Conservation (phyloP, 495 filamentous ascomycete species). For the Podospora pseudocomata region DNA sequence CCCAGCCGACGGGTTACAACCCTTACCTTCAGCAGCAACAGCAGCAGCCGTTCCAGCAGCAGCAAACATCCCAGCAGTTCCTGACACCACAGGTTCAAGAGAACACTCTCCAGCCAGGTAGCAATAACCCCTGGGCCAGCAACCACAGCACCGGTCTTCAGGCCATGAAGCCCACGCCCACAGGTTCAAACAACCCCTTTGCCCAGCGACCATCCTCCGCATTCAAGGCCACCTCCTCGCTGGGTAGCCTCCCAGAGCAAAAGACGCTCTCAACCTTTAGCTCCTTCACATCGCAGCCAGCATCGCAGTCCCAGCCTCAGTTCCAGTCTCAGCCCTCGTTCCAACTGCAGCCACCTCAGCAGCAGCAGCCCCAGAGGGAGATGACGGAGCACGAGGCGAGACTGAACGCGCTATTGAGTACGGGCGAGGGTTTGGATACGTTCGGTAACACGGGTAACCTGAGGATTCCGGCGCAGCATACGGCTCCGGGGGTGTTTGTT, state of each 20-base stretch:
- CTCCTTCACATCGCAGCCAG: constrained; percentile 11
- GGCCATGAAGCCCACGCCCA: constrained; percentile 60
- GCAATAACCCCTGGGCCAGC: constrained; percentile 78
- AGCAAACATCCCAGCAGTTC: constrained; percentile 42
- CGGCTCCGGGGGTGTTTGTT: constrained; percentile 92
- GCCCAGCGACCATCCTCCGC: constrained; percentile 48
- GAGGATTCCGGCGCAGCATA: constrained; percentile 95
- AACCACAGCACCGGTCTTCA: constrained; percentile 40
- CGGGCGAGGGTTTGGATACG: constrained; percentile 90
- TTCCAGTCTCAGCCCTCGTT: constrained; percentile 18
- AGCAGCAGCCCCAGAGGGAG: constrained; percentile 51
- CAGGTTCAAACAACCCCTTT: constrained; percentile 97
- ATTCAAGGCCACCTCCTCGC: constrained; percentile 48
- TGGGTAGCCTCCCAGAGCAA: constrained; percentile 69
- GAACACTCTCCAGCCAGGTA: constrained; percentile 62
- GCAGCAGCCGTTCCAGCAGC: constrained; percentile 43
- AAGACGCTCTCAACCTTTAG: constrained; percentile 55
- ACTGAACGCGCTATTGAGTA: constrained; percentile 83
- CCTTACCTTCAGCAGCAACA: constrained; percentile 61
- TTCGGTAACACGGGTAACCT: constrained; percentile 94
- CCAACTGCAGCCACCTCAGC: constrained; percentile 27
- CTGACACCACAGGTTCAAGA: constrained; percentile 57
- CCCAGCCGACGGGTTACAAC: constrained; percentile 76
- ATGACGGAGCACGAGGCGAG: constrained; percentile 74
- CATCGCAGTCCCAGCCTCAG: constrained; percentile 31